Base-by-base conservation (phyloP, 2,329 filamentous ascomycete genomes). In the Apiospora malaysiana region DNA sequence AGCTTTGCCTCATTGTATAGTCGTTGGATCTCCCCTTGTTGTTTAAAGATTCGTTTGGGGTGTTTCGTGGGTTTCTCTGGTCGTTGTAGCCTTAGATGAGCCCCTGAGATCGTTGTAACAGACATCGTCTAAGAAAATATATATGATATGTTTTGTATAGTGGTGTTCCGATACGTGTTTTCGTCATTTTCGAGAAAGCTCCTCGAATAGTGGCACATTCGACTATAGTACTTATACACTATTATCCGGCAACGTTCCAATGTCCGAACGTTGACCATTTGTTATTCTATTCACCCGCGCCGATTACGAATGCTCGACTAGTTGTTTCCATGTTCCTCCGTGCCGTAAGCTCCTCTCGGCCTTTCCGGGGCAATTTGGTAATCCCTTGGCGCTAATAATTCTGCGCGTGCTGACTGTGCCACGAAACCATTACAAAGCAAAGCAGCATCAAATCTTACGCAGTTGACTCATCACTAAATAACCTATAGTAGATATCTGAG, bases 11-110 rank as follows among this genome's bases (percentile, higher is more conserved):
- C n/a, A 25, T 69, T 65, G 59, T 74, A 74, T 63, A 72, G 40
- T 16, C 25, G 59, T 42, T 72, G 71, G 21, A 74, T 63, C 66
- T 70, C 71, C 43, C 69, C 69, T 27, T 70, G 68, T 23, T 72
- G 43, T 37, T 49, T 68, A 6, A n/a, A 10, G 6, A 9, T 14
- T 21, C 27, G 12, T 23, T 68, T 63, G 3, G 32, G 27, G 9
- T 23, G 27, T n/a, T 63, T 63, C 3, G 18, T 6, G 9, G 3
- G 37, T 8, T 37, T 63, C 12, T 23, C 56, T 12, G 4, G 7
- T 18, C 32, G 18, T 8, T 23, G 5, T 3, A 40, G 10, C 21
- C 9, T 21, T 40, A 18, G 32, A 4, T 63, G 56, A 32, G 12
- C 21, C 21, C 12, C 27, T n/a, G n/a, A 14, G 3, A 21, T 2